phyloP scores from a whole-genome alignment of 345 rosid species.

The Lumnitzera racemosa region DNA sequence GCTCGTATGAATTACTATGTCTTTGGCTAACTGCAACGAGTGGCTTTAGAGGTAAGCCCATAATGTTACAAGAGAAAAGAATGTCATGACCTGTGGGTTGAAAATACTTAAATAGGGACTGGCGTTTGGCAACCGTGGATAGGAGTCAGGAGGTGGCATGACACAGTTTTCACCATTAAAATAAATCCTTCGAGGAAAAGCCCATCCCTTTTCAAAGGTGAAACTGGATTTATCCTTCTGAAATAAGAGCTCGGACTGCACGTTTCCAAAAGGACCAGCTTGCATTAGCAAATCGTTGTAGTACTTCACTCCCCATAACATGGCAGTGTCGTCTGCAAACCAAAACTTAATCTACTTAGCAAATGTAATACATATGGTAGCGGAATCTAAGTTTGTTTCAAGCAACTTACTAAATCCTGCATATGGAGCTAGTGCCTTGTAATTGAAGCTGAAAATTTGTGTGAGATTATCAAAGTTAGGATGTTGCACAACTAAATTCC shows the following conservation, averaged over 20 bases:
- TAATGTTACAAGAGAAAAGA: too few relatives aligned
- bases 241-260: conserved; percentile 22
- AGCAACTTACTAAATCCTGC: conserved; percentile 56
- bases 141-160: conserved; percentile 27
- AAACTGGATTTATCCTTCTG: conserved; percentile 21
- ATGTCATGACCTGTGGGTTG: too few relatives aligned
- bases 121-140: conserved; percentile 23
- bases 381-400: too few relatives aligned
- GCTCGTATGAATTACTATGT: too few relatives aligned
- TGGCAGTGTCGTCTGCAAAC: conserved; percentile 23
- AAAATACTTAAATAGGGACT: not conserved
- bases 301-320: conserved; percentile 14
- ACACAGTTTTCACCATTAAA: conserved; percentile 26
- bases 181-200: conserved; percentile 21
- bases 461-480: conserved; percentile 81
- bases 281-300: conserved; percentile 20
- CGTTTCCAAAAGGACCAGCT: conserved; percentile 23
- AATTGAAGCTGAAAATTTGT: conserved; percentile 62
- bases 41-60: too few relatives aligned
- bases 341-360: too few relatives aligned
- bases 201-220: conserved; percentile 26
- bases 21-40: too few relatives aligned
- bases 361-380: too few relatives aligned
- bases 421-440: conserved; percentile 70
- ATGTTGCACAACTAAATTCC: conserved; percentile 88